Evolutionary conservation across 1,139 yeast species (phyloP).

Genomic region (Debaryomyces psychrophilus): DNA sequence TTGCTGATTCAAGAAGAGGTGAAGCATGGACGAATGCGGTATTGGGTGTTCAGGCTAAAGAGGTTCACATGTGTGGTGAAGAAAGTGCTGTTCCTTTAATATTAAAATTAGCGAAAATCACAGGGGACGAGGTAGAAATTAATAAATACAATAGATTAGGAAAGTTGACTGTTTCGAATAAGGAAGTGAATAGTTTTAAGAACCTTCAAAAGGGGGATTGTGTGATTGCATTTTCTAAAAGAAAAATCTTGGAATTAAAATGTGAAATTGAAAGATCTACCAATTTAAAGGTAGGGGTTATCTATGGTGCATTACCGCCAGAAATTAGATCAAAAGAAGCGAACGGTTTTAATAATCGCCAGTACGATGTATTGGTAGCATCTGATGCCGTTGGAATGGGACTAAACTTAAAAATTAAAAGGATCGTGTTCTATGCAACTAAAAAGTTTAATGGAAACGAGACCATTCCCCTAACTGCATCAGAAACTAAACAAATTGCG

Average conservation of each 20-base stretch:
- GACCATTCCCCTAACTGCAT: constrained; percentile 52
- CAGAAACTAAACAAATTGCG: constrained; percentile 87
- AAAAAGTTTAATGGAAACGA: constrained; percentile 71
- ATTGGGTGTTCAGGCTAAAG: constrained; percentile 83
- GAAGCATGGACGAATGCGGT: constrained; percentile 95
- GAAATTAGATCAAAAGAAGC: constrained; percentile 92
- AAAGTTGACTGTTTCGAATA: constrained; percentile 57
- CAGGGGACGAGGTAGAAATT: constrained; percentile 79
- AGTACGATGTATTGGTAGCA: constrained; percentile 80
- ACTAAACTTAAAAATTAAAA: constrained; percentile 75
- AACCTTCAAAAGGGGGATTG: constrained; percentile 76
- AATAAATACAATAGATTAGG: constrained; percentile 77
- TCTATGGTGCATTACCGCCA: constrained; percentile 96
- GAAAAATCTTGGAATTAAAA: constrained; percentile 65
- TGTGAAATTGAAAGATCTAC: constrained; percentile 65
- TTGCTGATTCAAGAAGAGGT: constrained; percentile 77
- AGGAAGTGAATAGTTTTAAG: constrained; percentile 34
- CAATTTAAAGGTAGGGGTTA: constrained; percentile 75
- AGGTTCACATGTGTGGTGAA: constrained; percentile 93
- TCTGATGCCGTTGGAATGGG: constrained; percentile 99
- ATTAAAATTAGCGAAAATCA: constrained; percentile 55
- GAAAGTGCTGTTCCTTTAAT: constrained; percentile 75
- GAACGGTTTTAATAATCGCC: constrained; percentile 69
- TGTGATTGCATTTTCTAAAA: constrained; percentile 82
- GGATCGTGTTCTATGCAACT: constrained; percentile 73